Evolutionary conservation across 2,329 filamentous ascomycete species (phyloP).

Genomic region (Fusarium foetens): DNA sequence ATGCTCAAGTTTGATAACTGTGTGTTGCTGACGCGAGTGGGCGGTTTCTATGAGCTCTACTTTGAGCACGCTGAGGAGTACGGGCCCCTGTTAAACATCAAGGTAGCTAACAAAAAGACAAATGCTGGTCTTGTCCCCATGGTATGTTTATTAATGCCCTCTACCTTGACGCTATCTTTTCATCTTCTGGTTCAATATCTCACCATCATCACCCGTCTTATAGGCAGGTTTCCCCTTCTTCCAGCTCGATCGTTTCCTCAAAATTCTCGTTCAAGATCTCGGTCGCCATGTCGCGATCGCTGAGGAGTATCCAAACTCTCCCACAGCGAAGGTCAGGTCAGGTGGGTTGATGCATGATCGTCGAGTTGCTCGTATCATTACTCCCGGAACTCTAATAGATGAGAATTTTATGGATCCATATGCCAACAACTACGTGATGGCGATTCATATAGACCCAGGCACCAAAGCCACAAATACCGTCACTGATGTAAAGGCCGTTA

Average conservation of each 20-base stretch:
- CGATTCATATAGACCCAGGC: conserved; percentile 66
- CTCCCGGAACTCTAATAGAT: conserved; percentile 94
- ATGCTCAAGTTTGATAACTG: conserved; percentile 93
- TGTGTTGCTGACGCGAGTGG: conserved; percentile 89
- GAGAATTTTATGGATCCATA: conserved; percentile 97
- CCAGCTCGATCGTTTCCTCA: conserved; percentile 92
- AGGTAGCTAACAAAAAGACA: conserved; percentile 84
- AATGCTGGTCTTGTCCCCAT: conserved; percentile 83
- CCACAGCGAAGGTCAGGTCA: conserved; percentile 74
- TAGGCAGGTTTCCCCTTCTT: conserved; percentile 93
- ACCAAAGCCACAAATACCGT: neutral
- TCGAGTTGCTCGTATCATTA: conserved; percentile 86
- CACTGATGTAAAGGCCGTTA: conserved; percentile 69
- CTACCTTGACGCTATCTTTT: conserved; percentile 5
- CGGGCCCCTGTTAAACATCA: conserved; percentile 86
- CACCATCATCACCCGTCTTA: conserved; percentile 33
- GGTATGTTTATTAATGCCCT: conserved; percentile 61
- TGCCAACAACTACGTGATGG: conserved; percentile 91
- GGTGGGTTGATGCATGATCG: conserved; percentile 87
- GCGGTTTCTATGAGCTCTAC: conserved; percentile 97
- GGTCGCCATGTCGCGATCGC: conserved; percentile 93
- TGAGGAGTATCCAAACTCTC: conserved; percentile 86
- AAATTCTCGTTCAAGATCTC: conserved; percentile 89
- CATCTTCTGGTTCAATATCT: conserved; percentile 20
- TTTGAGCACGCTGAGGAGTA: conserved; percentile 94